phyloP scores from a whole-genome alignment of 495 filamentous ascomycete species.

The Xylaria bambusicola region DNA sequence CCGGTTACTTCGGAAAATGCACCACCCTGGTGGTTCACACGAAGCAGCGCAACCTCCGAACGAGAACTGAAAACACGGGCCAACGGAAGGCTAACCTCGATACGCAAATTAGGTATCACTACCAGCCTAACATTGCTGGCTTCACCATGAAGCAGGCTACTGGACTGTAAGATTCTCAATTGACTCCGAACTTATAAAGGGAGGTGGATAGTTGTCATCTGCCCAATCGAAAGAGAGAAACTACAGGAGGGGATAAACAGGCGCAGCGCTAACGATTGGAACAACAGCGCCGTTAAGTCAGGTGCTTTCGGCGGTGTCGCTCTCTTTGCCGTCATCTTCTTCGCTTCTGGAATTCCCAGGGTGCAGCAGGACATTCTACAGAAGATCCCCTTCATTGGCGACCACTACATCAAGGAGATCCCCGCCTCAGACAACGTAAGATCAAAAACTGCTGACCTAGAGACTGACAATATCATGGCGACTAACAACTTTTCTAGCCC shows the following conservation, averaged over 20 bases:
- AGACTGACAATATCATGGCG: no score
- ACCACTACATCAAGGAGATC: conserved; percentile 51
- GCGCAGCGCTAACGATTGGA: conserved; percentile 13
- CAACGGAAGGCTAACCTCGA: conserved; percentile 30
- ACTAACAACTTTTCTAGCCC: no score
- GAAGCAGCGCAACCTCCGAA: neutral
- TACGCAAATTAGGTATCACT: conserved; percentile 44
- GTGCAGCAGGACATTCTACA: conserved; percentile 59
- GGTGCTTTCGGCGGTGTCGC: conserved; percentile 56
- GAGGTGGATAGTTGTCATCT: no score
- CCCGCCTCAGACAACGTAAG: conserved; percentile 62
- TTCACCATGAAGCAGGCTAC: conserved; percentile 39
- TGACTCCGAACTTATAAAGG: neutral
- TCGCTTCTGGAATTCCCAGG: conserved; percentile 59
- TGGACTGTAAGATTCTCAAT: conserved; percentile 39
- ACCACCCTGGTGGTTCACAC: neutral
- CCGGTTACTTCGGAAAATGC: no score
- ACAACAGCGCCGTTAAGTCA: conserved; percentile 46
- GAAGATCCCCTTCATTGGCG: conserved; percentile 56
- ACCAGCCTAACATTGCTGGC: conserved; percentile 44
- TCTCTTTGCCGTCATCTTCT: conserved; percentile 59
- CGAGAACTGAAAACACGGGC: no score
- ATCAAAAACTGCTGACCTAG: no score
- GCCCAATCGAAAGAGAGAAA: no score
- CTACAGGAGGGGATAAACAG: neutral